phyloP scores from a whole-genome alignment of 1,139 yeast species.

The Taphrina sp. region DNA sequence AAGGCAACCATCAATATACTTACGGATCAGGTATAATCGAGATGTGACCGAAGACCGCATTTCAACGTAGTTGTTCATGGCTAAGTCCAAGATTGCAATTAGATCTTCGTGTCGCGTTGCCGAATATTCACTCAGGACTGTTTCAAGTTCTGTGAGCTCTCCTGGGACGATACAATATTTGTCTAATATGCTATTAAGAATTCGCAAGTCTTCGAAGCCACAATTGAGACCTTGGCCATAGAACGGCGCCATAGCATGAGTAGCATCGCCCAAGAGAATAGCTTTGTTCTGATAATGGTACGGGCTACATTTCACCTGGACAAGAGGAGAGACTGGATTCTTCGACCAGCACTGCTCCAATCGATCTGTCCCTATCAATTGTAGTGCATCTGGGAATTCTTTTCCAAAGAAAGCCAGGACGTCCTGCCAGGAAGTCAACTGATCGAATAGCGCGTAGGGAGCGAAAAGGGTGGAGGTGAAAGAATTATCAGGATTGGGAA shows the following conservation, averaged over 20 bases:
- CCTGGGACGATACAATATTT: slow-evolving; percentile 54
- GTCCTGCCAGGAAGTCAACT: slow-evolving; percentile 45
- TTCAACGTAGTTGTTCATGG: slow-evolving; percentile 77
- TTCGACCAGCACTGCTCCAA: slow-evolving; percentile 54
- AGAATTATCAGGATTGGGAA: slow-evolving; percentile 62
- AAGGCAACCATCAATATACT: slow-evolving; percentile 63
- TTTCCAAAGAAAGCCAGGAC: slow-evolving; percentile 56
- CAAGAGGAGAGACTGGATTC: slow-evolving; percentile 73
- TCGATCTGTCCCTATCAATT: slow-evolving; percentile 61
- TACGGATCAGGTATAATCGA: slow-evolving; percentile 61
- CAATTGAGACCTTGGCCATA: slow-evolving; percentile 98
- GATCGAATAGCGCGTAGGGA: slow-evolving; percentile 68
- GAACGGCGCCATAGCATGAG: slow-evolving; percentile 96
- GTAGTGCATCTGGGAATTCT: slow-evolving; percentile 73
- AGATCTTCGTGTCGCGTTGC: slow-evolving; percentile 61
- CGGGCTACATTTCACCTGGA: slow-evolving; percentile 54
- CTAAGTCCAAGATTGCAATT: slow-evolving; percentile 70
- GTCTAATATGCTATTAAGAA: slow-evolving; percentile 44
- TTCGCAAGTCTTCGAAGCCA: slow-evolving; percentile 85
- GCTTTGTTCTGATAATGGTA: slow-evolving; percentile 66
- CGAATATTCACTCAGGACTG: slow-evolving; percentile 62
- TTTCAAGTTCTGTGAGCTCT: slow-evolving; percentile 46
- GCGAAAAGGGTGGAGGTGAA: slow-evolving; percentile 89
- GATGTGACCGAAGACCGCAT: slow-evolving; percentile 83
- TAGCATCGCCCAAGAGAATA: slow-evolving; percentile 83